Base-by-base conservation (phyloP, 768 basidiomycete genomes). In the Psilocybe cyanescens region DNA sequence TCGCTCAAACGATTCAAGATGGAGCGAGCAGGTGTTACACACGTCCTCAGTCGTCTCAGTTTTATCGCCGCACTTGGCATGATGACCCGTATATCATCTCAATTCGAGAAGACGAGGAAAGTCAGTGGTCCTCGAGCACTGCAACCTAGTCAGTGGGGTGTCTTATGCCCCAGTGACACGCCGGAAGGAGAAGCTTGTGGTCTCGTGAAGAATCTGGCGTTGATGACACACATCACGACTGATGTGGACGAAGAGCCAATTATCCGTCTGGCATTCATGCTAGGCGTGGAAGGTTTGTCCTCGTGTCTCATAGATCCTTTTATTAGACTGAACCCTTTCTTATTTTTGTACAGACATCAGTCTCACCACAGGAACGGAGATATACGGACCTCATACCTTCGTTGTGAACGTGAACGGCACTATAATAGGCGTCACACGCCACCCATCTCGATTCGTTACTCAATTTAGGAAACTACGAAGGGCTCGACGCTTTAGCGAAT, bases 111-210 rank as follows among this genome's bases (percentile, higher is more conserved):
- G 84, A 99, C 97, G 19, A 82, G 97, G 60, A 99, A 99, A 75
- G 97, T 99, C 61, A 97, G 94, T 66, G 97, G 97, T 45, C 97
- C 97, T 31, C 87, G 97, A 68, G 96, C 97, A 19, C 76, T 99
- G 62, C 97, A 99, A 72, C 97, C 97, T 4, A 94, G 91, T 82
- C 97, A 99, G 76, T 99, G 97, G 97, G 97, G 97, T 39, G 93
- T 99, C 80, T 80, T 99, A 17, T 99, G 97, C 77, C 94, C 97
- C 0, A 95, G 93, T 72, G 97, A 99, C 75, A 99, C 97, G 0
- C 97, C 97, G 0, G 97, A 99, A 88, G 97, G 97, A 72, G 97
- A 99, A 78, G 97, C 97, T 16, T 99, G 97, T 71, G 97, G 97
- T 28, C 79, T 99, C 60, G 97, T 99, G 49, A 99, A 99, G 81